Base-by-base conservation (phyloP, 2,329 filamentous ascomycete genomes). In the Sporothrix euskadiensis region DNA sequence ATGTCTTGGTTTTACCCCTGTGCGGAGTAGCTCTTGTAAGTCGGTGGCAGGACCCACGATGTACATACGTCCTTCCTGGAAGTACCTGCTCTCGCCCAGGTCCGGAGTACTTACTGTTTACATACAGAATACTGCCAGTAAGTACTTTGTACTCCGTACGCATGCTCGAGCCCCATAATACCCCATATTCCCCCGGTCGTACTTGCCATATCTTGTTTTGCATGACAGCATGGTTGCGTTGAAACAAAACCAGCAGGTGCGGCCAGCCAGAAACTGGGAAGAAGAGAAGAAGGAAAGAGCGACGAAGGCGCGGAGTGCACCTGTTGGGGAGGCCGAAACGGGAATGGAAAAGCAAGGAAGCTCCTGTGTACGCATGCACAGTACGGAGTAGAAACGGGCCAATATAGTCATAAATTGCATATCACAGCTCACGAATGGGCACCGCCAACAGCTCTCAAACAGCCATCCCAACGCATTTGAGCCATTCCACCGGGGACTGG, bases 211-310 rank as follows among this genome's bases (percentile, higher is more conserved):
- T 66, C 39, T 39, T 57, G 52, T 59, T 57, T 71, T 54, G 65
- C 65, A 52, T 52, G 65, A 69, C 47, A 52, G 30, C 65, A 69
- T 68, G 63, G 41, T 69, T 69, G 44, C 65, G 44, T 69, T 52
- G 47, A 69, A 54, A 69, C 65, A 69, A 69, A 69, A 69, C 44
- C 44, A 52, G 39, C 39, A 66, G 22, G 22, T 66, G 39, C 39
- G 63, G 66, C 30, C 44, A 54, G 19, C 49, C 9, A 54, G 66
- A 30, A 56, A 16, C 49, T 69, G 66, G 30, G 9, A 41, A 49
- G 39, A 41, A 44, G 59, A 35, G 44, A 41, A 49, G 39, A 41
- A 44, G 59, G 59, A 63, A 26, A 44, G 56, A 35, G 56, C 56
- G 56, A 49, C 44, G 44, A 19, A 16, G 44, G 44, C 44, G 44